Evolutionary conservation across 805 yeast species (phyloP).

Genomic region (Teunomyces aglyptinius): DNA sequence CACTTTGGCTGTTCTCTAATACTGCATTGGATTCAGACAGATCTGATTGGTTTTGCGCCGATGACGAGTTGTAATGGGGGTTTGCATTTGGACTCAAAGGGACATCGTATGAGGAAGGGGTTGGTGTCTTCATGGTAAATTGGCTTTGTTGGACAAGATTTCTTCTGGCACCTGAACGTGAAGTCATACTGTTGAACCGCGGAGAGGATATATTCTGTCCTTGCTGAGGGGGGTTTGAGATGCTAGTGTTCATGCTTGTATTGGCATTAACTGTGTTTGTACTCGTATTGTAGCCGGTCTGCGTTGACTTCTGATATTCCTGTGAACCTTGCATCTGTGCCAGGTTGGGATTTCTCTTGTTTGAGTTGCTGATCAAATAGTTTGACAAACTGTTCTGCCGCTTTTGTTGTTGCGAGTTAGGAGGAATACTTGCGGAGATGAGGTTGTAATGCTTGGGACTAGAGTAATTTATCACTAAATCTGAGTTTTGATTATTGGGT

Average conservation of each 20-base stretch:
- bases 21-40: slow-evolving; percentile 39
- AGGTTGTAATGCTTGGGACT: background rate
- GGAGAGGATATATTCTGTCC: slow-evolving; percentile 10
- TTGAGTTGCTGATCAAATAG: slow-evolving; percentile 29
- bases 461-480: slow-evolving; percentile 1
- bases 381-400: slow-evolving; percentile 41
- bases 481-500: background rate
- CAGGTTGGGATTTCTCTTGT: slow-evolving; percentile 34
- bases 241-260: slow-evolving; percentile 15
- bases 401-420: slow-evolving; percentile 26
- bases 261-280: slow-evolving; percentile 8
- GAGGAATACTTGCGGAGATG: slow-evolving; percentile 1
- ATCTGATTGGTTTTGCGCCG: slow-evolving; percentile 35
- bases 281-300: slow-evolving; percentile 1
- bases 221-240: slow-evolving; percentile 9
- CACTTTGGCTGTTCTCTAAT: slow-evolving; percentile 14
- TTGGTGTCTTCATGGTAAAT: slow-evolving; percentile 32
- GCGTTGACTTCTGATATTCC: slow-evolving; percentile 5
- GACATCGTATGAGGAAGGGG: slow-evolving; percentile 40
- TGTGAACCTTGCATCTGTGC: slow-evolving; percentile 11
- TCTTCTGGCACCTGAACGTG: slow-evolving; percentile 13
- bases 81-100: slow-evolving; percentile 40
- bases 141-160: slow-evolving; percentile 16
- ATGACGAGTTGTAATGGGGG: slow-evolving; percentile 21
- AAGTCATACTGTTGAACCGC: slow-evolving; percentile 5